These are phyloP conservation scores for Irpex sp. DNA, from an alignment of 1,284 basidiomycete species.

Conservation along the genomic window DNA sequence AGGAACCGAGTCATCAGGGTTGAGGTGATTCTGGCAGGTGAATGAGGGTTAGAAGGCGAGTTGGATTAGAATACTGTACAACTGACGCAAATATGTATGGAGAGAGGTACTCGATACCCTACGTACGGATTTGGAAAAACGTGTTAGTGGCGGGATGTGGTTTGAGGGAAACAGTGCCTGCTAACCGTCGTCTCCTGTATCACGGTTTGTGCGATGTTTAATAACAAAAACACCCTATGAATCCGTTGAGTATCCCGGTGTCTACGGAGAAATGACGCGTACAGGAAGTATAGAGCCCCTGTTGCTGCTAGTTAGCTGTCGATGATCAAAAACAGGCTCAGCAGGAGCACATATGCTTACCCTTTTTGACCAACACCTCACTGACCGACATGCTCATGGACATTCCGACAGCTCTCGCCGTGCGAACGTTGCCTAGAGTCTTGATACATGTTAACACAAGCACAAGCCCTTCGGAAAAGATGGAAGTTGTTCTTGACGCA, in stretches of 20 bases:
- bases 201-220: background rate
- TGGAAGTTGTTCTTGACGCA: background rate
- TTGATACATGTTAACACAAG: background rate
- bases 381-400: background rate
- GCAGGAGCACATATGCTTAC: background rate
- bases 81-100: background rate
- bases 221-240: background rate
- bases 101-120: background rate
- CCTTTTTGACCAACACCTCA: background rate
- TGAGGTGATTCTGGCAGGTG: background rate
- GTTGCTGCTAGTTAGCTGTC: too few species aligned
- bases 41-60: background rate
- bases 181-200: background rate
- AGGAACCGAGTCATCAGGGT: background rate
- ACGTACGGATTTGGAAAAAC: background rate
- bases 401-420: background rate
- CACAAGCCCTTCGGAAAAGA: background rate
- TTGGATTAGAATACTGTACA: background rate
- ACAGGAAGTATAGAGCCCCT: background rate
- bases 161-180: background rate
- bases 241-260: background rate
- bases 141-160: background rate
- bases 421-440: background rate
- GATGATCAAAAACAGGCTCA: too few species aligned
- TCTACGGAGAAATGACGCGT: background rate